Evolutionary conservation across 108 stramenopile species (phyloP), one percentile per base, ranked within the genome.

Genomic region (Cylindrotheca closterium): DNA sequence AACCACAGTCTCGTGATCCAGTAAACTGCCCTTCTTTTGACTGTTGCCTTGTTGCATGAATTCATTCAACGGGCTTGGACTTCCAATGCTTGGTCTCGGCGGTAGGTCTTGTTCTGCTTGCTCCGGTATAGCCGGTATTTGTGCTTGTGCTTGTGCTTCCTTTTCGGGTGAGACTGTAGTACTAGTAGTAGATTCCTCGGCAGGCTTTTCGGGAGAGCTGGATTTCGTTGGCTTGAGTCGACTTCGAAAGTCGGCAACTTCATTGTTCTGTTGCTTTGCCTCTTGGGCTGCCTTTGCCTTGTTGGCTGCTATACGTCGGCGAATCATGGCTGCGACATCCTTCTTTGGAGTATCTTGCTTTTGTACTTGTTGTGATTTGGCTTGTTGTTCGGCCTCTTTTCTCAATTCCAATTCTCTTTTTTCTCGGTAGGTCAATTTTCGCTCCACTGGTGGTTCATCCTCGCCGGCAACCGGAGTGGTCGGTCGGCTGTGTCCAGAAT

Each of bases 241-340:
- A 4, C 18, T 56, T 18, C 27, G 66, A 1, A 46, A 57, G 27
- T 29, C 30, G 48, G 27, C 27, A 7, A 29, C 42, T 30, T 26
- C 51, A 42, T 15, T 15, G 15, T 15, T 15, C 37, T 7, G 15
- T 15, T 42, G 10, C 12, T 63, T 30, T 10, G 37, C 15, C 29
- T 48, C 26, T 47, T 46, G 23, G 45, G 17, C 22, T 8, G 33
- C 27, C n/a, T 63, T 62, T 30, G 55, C 69, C 46, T 83, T 86
- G 58, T 78, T 83, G 26, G 81, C 79, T 5, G 85, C 83, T 47
- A 89, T 85, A 50, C 88, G 46, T 51, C 71, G 64, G 22, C 81
- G 69, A 54, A 89, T 86, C 7, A 89, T 65, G 15, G 79, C 31
- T 25, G 88, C 88, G 8, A 89, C 85, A 71, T 89, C 85, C 28